Percentiles rank a stretch among this genome's conserved stretches.
These are phyloP conservation scores for Saussurea involucrata DNA, from an alignment of 129 eudicot species.

Conservation along the genomic window DNA sequence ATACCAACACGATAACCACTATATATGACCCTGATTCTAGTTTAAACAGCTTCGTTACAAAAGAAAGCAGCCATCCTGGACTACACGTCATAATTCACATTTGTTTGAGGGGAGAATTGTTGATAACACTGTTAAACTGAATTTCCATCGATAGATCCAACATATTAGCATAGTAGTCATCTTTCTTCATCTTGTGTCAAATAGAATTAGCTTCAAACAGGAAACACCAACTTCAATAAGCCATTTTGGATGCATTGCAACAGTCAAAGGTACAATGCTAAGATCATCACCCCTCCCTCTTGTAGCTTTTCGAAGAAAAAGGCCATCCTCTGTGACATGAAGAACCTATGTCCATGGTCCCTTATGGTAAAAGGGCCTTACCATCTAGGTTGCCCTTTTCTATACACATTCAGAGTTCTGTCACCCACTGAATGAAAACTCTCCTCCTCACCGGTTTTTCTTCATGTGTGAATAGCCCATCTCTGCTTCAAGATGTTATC, in stretches of 20 bases:
- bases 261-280: background rate
- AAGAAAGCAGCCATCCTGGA: background rate
- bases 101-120: background rate
- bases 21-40: background rate
- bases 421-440: background rate
- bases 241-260: background rate
- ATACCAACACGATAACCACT: background rate
- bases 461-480: background rate
- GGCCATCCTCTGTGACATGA: background rate
- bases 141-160: background rate
- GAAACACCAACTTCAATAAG: background rate
- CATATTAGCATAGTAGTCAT: background rate
- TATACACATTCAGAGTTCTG: background rate
- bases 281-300: background rate
- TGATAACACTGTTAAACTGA: background rate
- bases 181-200: background rate
- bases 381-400: background rate
- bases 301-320: background rate
- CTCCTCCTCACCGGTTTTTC: background rate
- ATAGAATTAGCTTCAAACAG: background rate
- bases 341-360: background rate
- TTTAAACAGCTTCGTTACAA: background rate
- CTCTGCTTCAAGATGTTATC: background rate
- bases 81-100: background rate
- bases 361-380: no score